A percentile compares a stretch with the other conserved stretches of the same genome.
Conservation (phyloP, 345 rosid genomes). For the Garcia nutans region DNA sequence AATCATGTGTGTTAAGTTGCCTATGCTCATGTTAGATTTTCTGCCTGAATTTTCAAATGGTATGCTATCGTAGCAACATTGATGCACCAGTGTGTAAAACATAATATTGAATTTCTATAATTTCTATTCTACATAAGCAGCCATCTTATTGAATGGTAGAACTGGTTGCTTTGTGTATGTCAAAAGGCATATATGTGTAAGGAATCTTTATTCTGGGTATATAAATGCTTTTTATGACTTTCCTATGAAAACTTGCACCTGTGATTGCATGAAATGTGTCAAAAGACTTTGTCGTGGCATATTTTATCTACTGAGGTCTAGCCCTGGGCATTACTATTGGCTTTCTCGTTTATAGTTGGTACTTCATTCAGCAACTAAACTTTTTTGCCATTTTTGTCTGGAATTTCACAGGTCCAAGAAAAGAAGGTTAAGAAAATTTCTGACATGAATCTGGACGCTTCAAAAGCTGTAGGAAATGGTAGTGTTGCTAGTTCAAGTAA, state of each 20-base stretch:
- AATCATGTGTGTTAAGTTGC: neutral
- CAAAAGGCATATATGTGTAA: neutral
- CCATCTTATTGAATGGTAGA: neutral
- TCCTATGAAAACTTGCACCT: neutral
- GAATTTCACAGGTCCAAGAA: slow-evolving; percentile 78
- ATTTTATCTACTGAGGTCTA: neutral
- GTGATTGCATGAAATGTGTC: neutral
- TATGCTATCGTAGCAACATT: neutral
- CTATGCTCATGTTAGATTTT: neutral
- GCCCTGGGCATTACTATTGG: neutral
- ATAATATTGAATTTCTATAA: neutral
- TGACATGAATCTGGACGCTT: slow-evolving; percentile 70
- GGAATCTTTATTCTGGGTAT: neutral
- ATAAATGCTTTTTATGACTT: neutral
- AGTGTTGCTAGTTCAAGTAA: slow-evolving; percentile 66
- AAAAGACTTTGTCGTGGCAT: neutral
- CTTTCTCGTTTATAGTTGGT: slow-evolving; percentile 1
- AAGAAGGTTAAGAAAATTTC: slow-evolving; percentile 87
- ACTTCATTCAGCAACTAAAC: slow-evolving; percentile 6
- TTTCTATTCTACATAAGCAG: neutral
- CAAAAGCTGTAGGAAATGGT: slow-evolving; percentile 69
- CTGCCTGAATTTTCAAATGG: neutral
- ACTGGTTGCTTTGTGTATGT: neutral
- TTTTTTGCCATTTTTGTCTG: slow-evolving; percentile 15
- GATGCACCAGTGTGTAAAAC: neutral